phyloP scores from a whole-genome alignment of 768 basidiomycete species.

The Hydnomerulius pinastri region DNA sequence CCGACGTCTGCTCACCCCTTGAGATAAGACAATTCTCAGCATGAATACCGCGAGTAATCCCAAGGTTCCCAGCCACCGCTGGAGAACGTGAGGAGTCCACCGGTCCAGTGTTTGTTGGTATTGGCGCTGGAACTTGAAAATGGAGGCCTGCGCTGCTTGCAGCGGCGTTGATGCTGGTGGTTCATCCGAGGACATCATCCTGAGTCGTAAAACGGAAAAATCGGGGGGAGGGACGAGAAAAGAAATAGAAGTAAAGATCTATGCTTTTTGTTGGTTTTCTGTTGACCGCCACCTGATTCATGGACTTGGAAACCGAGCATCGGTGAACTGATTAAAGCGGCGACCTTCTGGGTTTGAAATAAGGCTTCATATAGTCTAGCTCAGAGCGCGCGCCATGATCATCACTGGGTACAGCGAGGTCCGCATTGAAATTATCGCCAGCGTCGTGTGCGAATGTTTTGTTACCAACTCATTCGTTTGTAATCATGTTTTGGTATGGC shows the following conservation, averaged over 20 bases:
- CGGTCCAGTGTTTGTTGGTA: slow-evolving; percentile 92
- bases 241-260: background rate
- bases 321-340: slow-evolving; percentile 11
- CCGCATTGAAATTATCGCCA: too few species aligned
- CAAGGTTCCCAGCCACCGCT: slow-evolving; percentile 83
- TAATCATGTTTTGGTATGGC: too few species aligned
- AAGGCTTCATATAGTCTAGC: too few species aligned
- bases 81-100: slow-evolving; percentile 85
- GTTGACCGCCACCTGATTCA: background rate
- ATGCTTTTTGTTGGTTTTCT: slow-evolving; percentile 9
- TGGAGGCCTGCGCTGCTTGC: slow-evolving; percentile 26
- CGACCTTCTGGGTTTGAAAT: background rate
- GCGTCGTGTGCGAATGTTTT: too few species aligned
- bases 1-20: slow-evolving; percentile 68
- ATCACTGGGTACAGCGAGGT: too few species aligned
- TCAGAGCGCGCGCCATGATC: too few species aligned
- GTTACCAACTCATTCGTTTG: too few species aligned
- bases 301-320: background rate
- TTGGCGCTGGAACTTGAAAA: slow-evolving; percentile 61
- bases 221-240: background rate
- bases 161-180: slow-evolving; percentile 24
- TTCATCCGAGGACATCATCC: slow-evolving; percentile 38
- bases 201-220: slow-evolving; percentile 11
- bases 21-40: slow-evolving; percentile 81
- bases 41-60: slow-evolving; percentile 76